phyloP scores from a whole-genome alignment of 495 filamentous ascomycete genomes.

The Neurospora sp. region DNA sequence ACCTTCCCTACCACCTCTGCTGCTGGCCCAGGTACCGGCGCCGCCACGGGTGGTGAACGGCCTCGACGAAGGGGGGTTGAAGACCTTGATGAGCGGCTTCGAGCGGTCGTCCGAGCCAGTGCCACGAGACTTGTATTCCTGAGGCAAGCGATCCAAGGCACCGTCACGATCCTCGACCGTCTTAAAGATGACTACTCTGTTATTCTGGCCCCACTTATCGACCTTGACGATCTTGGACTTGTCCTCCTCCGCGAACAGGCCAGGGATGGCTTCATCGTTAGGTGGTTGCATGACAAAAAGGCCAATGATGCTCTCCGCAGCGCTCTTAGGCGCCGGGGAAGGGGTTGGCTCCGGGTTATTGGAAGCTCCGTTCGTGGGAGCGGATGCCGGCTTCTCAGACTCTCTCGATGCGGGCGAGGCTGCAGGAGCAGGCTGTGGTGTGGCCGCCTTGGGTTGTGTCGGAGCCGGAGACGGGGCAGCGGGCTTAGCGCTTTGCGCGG shows the following conservation, averaged over 20 bases:
- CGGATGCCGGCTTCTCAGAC: slow-evolving; percentile 32
- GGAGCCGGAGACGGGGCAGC: slow-evolving; percentile 26
- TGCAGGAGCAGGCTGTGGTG: slow-evolving; percentile 29
- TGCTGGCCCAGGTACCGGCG: slow-evolving; percentile 67
- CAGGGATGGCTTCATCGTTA: slow-evolving; percentile 64
- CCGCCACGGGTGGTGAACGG: slow-evolving; percentile 44
- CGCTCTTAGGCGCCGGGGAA: slow-evolving; percentile 34
- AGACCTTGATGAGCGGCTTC: slow-evolving; percentile 72
- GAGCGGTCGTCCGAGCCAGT: slow-evolving; percentile 48
- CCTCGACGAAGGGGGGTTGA: slow-evolving; percentile 50
- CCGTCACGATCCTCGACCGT: slow-evolving; percentile 66
- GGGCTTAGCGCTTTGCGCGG: slow-evolving; percentile 29
- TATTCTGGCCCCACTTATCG: slow-evolving; percentile 63
- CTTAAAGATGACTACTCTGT: slow-evolving; percentile 73
- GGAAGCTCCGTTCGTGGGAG: slow-evolving; percentile 38
- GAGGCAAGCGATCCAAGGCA: slow-evolving; percentile 59
- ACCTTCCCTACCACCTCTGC: slow-evolving; percentile 43
- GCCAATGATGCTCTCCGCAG: slow-evolving; percentile 49
- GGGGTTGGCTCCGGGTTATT: slow-evolving; percentile 38
- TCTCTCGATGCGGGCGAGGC: slow-evolving; percentile 35
- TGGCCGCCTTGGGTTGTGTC: slow-evolving; percentile 44
- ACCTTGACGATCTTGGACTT: slow-evolving; percentile 66
- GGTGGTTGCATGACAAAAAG: slow-evolving; percentile 77
- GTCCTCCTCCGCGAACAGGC: slow-evolving; percentile 73
- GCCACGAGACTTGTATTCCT: slow-evolving; percentile 59